Base-by-base conservation (phyloP, 805 yeast genomes). In the Kazachstania taianensis region DNA sequence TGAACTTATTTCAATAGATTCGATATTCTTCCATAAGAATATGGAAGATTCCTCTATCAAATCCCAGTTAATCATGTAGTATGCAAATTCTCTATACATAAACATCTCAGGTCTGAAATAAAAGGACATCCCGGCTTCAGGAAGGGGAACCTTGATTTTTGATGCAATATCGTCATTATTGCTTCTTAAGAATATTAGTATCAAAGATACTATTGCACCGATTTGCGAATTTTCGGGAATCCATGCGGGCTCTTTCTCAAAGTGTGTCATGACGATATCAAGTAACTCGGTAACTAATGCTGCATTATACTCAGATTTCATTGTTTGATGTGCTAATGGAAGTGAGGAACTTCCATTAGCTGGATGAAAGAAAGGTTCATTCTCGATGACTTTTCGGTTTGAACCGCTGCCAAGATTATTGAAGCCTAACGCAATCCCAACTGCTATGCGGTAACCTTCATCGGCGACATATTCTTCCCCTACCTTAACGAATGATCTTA, bases 351-450 rank as follows among this genome's bases (percentile, higher is more conserved):
- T 24, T 10, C 23, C 32, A 27, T 22, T 28, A 17, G 26, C 16
- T 3, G 12, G 22, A 7, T 10, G 14, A 2, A 15, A 15, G 4
- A 17, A 13, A 23, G 22, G 14, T 17, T 23, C 25, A 9, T 9
- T 18, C 7, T 24, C 23, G 7, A 26, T 17, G 10, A 12, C 7
- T 6, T 28, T 12, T 10, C 5, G 14, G 5, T 22, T 23, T 14
- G 15, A 14, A 15, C n/a, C 7, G 20, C 27, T 19, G 1, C 94
- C 95, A 20, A 86, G 55, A 49, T 87, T 86, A 12, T 86, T 76
- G 38, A 78, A 72, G 0, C 99, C 99, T 13, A 87, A 58, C 0
- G 94, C 75, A 28, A 89, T 72, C 0, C 98, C 98, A 1, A 94
- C 94, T 1, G 94, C 82, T 9, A 84, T 61, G 37, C 94, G 63